Evolutionary conservation across 768 basidiomycete genomes (phyloP).

Genomic region (Chalciporus sphaerocephalus): DNA sequence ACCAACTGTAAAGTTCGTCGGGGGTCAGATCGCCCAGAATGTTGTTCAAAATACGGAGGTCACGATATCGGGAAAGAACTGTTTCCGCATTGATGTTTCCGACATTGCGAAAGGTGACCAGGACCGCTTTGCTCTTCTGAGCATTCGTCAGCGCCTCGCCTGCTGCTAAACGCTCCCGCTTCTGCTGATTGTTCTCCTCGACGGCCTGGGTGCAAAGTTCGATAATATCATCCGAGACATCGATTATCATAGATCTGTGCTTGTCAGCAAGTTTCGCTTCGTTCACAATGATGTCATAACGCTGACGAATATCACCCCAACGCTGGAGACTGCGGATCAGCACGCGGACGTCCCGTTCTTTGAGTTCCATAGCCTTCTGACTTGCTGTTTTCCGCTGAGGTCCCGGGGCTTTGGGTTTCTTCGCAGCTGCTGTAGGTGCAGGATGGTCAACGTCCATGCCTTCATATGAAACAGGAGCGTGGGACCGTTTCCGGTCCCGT

Average conservation of each 20-base stretch:
- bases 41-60: slow-evolving; percentile 82
- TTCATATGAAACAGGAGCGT: slow-evolving; percentile 85
- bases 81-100: slow-evolving; percentile 98
- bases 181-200: slow-evolving; percentile 76
- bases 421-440: slow-evolving; percentile 52
- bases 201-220: slow-evolving; percentile 80
- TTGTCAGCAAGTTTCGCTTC: slow-evolving; percentile 92
- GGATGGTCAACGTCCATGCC: slow-evolving; percentile 90
- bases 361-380: slow-evolving; percentile 94
- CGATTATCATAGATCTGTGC: slow-evolving; percentile 87
- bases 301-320: slow-evolving; percentile 95
- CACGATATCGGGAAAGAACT: slow-evolving; percentile 81
- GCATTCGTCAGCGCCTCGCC: slow-evolving; percentile 90
- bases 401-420: slow-evolving; percentile 70
- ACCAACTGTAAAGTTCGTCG: slow-evolving; percentile 77
- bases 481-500: slow-evolving; percentile 75
- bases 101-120: slow-evolving; percentile 86
- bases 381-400: slow-evolving; percentile 84
- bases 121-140: slow-evolving; percentile 95
- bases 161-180: slow-evolving; percentile 67
- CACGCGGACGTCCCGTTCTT: slow-evolving; percentile 95
- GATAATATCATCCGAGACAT: slow-evolving; percentile 90
- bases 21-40: slow-evolving; percentile 59
- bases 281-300: slow-evolving; percentile 88
- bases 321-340: slow-evolving; percentile 92